These are phyloP conservation scores for Clonostachys rhizophaga DNA, from an alignment of 2,329 filamentous ascomycete genomes.

Conservation along the genomic window DNA sequence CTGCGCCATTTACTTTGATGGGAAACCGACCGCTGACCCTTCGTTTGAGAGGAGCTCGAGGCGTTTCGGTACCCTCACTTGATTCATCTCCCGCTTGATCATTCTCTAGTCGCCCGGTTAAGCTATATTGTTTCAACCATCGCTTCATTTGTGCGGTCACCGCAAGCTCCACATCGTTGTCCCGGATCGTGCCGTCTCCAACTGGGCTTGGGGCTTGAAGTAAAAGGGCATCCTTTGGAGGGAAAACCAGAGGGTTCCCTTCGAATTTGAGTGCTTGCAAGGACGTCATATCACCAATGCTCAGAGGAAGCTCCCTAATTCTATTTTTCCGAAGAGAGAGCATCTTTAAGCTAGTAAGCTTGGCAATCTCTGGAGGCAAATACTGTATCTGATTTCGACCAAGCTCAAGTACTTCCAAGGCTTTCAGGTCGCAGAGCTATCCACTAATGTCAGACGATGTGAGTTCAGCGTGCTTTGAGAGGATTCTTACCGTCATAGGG, in stretches of 20 bases:
- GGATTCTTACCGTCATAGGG: conserved; percentile 44
- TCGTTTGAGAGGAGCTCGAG: conserved; percentile 62
- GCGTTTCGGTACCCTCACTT: conserved; percentile 76
- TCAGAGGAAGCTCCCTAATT: conserved; percentile 78
- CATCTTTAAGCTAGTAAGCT: conserved; percentile 81
- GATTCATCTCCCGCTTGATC: conserved; percentile 49
- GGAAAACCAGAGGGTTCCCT: conserved; percentile 80
- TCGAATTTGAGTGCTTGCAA: conserved; percentile 86
- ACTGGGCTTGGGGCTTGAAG: conserved; percentile 49
- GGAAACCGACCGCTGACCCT: conserved; percentile 62
- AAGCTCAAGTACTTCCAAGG: conserved; percentile 88
- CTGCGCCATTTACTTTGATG: conserved; percentile 69
- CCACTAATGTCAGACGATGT: conserved; percentile 10
- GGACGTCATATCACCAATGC: conserved; percentile 84
- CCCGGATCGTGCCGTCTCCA: conserved; percentile 45
- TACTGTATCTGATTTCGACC: conserved; percentile 79
- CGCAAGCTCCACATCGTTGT: conserved; percentile 59
- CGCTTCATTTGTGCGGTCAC: conserved; percentile 59
- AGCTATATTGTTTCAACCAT: conserved; percentile 48
- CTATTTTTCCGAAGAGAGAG: conserved; percentile 83
- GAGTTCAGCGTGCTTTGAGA: neutral
- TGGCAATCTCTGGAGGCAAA: conserved; percentile 75
- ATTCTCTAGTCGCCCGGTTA: conserved; percentile 43
- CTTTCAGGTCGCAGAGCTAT: conserved; percentile 79
- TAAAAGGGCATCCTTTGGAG: conserved; percentile 65